Conservation (phyloP, 345 rosid genomes). For the Hirschfeldia incana region DNA sequence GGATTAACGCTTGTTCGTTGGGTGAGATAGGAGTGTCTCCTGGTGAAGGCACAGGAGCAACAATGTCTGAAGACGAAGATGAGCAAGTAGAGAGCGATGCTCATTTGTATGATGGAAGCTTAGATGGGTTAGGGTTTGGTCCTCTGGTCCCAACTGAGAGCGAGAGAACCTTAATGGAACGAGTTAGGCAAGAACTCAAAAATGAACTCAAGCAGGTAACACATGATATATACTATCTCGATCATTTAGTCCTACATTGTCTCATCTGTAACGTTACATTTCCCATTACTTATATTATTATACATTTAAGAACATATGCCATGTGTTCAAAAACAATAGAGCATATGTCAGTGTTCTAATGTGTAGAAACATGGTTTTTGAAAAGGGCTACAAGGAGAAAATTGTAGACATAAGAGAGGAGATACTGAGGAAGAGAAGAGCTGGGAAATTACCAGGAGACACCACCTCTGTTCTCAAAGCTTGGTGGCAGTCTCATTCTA, state of each 20-base stretch:
- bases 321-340: too few species aligned
- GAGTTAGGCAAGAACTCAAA: slow-evolving; percentile 91
- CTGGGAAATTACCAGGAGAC: slow-evolving; percentile 96
- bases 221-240: not conserved
- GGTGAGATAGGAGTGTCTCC: slow-evolving; percentile 83
- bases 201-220: slow-evolving; percentile 91
- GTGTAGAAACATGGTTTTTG: not conserved
- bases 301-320: too few species aligned
- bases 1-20: slow-evolving; percentile 6
- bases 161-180: slow-evolving; percentile 95
- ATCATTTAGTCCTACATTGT: not conserved
- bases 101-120: slow-evolving; percentile 69
- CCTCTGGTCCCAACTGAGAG: slow-evolving; percentile 91
- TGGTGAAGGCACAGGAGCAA: slow-evolving; percentile 97
- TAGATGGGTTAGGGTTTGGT: slow-evolving; percentile 79
- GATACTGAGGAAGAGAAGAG: slow-evolving; percentile 92
- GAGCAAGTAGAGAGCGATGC: slow-evolving; percentile 90
- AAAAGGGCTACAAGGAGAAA: slow-evolving; percentile 91
- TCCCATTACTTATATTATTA: not conserved
- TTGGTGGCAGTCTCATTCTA: slow-evolving; percentile 97
- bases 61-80: slow-evolving; percentile 99
- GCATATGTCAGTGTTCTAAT: not conserved
- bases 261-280: not conserved
- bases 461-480: slow-evolving; percentile 85
- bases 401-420: slow-evolving; percentile 93